Base-by-base conservation (phyloP, 768 basidiomycete species). In the Chalciporus chontae region DNA sequence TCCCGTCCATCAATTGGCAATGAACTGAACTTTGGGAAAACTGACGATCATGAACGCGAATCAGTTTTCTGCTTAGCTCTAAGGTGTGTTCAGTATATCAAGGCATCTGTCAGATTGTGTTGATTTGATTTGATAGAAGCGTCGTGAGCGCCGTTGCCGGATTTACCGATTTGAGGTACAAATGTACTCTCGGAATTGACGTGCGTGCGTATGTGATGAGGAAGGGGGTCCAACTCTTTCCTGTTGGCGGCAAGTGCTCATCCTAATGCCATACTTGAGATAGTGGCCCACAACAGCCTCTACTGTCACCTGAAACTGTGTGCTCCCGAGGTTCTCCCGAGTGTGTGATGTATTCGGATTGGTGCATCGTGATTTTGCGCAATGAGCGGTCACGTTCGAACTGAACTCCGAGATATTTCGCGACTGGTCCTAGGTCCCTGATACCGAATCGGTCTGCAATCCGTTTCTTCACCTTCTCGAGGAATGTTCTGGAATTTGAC, bases 101-200 rank as follows among this genome's bases (percentile, higher is more conserved):
- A 52, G 21, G 37, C 31, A 11, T 19, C 45, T 34, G 41, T 49
- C 34, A 59, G 29, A 39, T 31, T n/a, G 38, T 34, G 21, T 24
- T 18, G 29, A 36, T 36, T 51, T 42, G 26, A 17, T 18, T 44
- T 44, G 50, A 50, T 48, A 31, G 47, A 52, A 52, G 52, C 31
- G 23, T 57, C 47, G 45, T 43, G 49, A 45, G 57, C 53, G 47
- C 45, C 40, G 8, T 43, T 8, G 36, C 36, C 21, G 1, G 5
- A 14, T 45, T 63, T 51, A 19, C 61, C 60, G 40, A 37, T 57
- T 61, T 50, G 42, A 62, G 60, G 10, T 51, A 47, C 50, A 50
- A 29, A 6, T 48, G 38, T 29, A 5, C 21, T 29, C 44, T 45
- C 14, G 47, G 47, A 39, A 32, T 37, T 39, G 52, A 37, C 24